These are phyloP conservation scores for Quercus tomentella DNA, from an alignment of 331 rosid species.

Conservation along the genomic window DNA sequence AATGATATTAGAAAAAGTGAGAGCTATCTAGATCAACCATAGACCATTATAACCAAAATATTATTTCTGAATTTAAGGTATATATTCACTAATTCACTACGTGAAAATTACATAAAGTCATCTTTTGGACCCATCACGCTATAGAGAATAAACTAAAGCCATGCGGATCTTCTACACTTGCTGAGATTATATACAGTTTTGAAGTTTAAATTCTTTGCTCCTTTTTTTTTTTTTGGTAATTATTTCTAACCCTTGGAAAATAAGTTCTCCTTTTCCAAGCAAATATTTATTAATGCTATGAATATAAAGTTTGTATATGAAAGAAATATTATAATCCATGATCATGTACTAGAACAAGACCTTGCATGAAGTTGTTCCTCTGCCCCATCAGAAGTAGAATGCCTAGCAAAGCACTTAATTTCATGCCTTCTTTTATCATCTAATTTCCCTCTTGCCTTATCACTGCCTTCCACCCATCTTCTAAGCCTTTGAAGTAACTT, in stretches of 20 bases:
- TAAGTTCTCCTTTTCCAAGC: not conserved
- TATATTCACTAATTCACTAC: not conserved
- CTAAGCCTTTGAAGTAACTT: conserved; percentile 47
- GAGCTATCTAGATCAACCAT: not conserved
- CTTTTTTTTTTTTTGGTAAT: too few relatives aligned
- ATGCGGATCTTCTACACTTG: not conserved
- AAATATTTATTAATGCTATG: not conserved
- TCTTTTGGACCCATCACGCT: too few relatives aligned
- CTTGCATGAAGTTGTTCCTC: conserved; percentile 33
- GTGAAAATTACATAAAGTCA: too few relatives aligned
- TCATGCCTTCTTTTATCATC: conserved; percentile 32
- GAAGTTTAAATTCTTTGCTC: not conserved
- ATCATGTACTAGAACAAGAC: conserved; percentile 44
- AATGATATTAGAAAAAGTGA: not conserved
- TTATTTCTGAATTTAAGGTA: not conserved
- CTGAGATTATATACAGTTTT: not conserved
- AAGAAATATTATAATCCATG: not conserved
- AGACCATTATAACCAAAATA: not conserved
- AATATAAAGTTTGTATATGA: not conserved
- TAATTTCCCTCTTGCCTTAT: conserved; percentile 36
- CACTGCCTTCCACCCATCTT: conserved; percentile 54
- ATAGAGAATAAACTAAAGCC: not conserved
- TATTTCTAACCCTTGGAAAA: not conserved
- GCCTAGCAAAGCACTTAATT: conserved; percentile 20
- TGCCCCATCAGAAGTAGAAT: conserved; percentile 19